These are phyloP conservation scores for Pichia cephalocereana DNA, from an alignment of 805 yeast genomes.

Conservation along the genomic window DNA sequence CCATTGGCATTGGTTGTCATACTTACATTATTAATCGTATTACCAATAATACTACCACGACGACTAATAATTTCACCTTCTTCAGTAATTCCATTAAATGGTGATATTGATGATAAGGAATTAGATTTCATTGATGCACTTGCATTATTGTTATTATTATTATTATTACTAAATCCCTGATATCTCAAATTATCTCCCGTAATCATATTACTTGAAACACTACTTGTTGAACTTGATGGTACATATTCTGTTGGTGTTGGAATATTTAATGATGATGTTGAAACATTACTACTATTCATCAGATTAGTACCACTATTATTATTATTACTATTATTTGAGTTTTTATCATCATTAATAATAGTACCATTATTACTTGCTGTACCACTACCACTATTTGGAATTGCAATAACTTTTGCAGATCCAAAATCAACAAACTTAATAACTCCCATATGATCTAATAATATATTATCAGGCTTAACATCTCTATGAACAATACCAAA, in stretches of 20 bases:
- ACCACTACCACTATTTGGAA: constrained; percentile 15
- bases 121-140: neutral
- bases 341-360: constrained; percentile 21
- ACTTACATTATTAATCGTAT: no score
- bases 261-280: neutral
- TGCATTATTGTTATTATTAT: neutral
- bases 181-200: neutral
- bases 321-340: constrained; percentile 9
- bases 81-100: neutral
- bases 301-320: neutral
- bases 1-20: no score
- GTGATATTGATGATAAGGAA: constrained; percentile 1
- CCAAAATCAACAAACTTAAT: constrained; percentile 97
- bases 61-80: neutral
- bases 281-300: neutral
- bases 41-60: neutral
- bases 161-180: neutral
- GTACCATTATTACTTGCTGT: constrained; percentile 1
- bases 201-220: neutral
- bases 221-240: neutral
- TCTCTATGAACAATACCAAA: constrained; percentile 96
- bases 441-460: constrained; percentile 85
- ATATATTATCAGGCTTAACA: constrained; percentile 88
- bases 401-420: constrained; percentile 84
- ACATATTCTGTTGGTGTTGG: neutral